Conservation (phyloP, 169 alveolate genomes). For the Babesia bovis region DNA sequence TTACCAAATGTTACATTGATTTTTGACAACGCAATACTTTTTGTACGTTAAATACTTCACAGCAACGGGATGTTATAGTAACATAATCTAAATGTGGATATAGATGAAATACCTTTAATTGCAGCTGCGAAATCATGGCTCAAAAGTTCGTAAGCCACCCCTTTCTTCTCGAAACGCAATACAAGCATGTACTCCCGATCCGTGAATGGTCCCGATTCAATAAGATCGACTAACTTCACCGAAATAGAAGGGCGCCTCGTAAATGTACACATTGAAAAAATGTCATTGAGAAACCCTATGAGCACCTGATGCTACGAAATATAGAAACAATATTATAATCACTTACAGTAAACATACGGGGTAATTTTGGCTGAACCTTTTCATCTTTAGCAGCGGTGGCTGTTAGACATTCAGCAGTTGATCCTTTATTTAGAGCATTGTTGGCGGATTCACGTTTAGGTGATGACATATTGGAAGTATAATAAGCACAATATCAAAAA, state of each 20-base stretch:
- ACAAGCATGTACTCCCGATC: slow-evolving; percentile 23
- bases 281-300: slow-evolving; percentile 55
- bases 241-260: slow-evolving; percentile 2
- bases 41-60: too few relatives aligned
- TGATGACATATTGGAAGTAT: not conserved
- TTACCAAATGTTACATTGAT: too few relatives aligned
- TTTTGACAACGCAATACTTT: too few relatives aligned
- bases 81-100: too few relatives aligned
- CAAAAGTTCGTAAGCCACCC: slow-evolving; percentile 13
- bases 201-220: not conserved
- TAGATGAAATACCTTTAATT: slow-evolving; percentile 7
- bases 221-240: slow-evolving; percentile 7
- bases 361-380: slow-evolving; percentile 23
- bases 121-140: slow-evolving; percentile 31
- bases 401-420: not conserved
- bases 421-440: slow-evolving; percentile 4
- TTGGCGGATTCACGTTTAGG: not conserved
- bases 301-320: slow-evolving; percentile 53
- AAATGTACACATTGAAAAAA: slow-evolving; percentile 54
- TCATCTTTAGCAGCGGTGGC: not conserved
- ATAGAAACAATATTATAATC: not conserved
- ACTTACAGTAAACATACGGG: slow-evolving; percentile 48
- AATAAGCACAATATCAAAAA: not conserved
- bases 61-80: too few relatives aligned
- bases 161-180: slow-evolving; percentile 18